Evolutionary conservation across 176 grass and related monocot genomes (phyloP).

Genomic region (Carex littledalei): DNA sequence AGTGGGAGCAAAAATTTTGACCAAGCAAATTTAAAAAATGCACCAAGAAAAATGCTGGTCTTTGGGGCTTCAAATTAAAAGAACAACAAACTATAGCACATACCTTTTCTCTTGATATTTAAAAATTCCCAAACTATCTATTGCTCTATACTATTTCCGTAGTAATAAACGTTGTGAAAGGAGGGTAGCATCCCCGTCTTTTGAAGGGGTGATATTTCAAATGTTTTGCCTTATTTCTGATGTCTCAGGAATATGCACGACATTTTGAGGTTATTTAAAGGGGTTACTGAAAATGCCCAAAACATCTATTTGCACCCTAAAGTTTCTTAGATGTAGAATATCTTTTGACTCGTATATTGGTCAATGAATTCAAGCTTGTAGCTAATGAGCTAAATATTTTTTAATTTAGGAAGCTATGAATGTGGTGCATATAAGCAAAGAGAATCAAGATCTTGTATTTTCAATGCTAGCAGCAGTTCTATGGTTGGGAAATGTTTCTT

Average conservation of each 20-base stretch:
- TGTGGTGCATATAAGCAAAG: constrained; percentile 89
- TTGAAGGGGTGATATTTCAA: too few species aligned
- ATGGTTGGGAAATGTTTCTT: constrained; percentile 90
- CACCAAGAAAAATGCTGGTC: too few species aligned
- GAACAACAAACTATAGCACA: background rate
- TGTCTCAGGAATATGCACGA: too few species aligned
- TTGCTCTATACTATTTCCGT: background rate
- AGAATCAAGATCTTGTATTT: constrained; percentile 93
- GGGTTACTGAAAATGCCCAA: background rate
- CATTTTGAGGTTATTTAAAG: too few species aligned
- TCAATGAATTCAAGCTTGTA: background rate
- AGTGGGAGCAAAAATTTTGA: too few species aligned
- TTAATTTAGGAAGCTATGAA: constrained; percentile 85
- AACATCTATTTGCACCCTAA: background rate
- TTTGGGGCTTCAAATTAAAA: too few species aligned
- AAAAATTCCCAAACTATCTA: background rate
- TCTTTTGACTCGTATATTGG: background rate
- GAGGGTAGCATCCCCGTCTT: background rate
- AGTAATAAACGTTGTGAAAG: background rate
- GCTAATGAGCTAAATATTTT: constrained; percentile 14
- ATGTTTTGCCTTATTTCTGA: too few species aligned
- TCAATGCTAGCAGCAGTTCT: constrained; percentile 75
- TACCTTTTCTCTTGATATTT: background rate
- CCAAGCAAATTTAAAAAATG: too few species aligned
- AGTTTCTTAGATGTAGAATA: background rate